These are phyloP conservation scores for Boletellus ananas DNA, from an alignment of 768 basidiomycete genomes.

Conservation along the genomic window DNA sequence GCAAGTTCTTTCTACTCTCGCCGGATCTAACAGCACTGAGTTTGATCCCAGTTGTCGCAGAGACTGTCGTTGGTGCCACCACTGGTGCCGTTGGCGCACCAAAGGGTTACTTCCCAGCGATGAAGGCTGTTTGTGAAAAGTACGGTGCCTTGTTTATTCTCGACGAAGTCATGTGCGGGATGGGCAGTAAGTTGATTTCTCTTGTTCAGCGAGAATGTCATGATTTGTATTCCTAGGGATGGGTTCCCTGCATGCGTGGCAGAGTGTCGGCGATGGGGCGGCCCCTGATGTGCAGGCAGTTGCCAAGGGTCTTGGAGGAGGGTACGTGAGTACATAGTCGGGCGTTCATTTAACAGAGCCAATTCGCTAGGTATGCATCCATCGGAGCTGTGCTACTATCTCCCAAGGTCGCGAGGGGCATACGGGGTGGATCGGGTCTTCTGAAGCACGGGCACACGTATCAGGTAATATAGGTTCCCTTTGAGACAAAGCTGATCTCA, in stretches of 20 bases:
- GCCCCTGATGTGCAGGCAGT: conserved; percentile 84
- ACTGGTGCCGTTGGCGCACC: conserved; percentile 74
- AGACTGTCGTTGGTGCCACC: conserved; percentile 85
- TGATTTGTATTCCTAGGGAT: conserved; percentile 48
- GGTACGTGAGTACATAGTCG: conserved; percentile 42
- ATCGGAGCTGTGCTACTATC: conserved; percentile 82
- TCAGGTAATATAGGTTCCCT: conserved; percentile 42
- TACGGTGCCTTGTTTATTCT: conserved; percentile 72
- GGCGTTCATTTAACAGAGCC: conserved; percentile 4
- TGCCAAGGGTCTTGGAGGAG: conserved; percentile 88
- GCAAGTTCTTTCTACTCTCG: conserved; percentile 38
- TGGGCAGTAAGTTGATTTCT: conserved; percentile 63
- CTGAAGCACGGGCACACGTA: conserved; percentile 88
- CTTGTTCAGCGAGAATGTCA: background rate
- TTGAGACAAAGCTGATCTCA: conserved; percentile 1
- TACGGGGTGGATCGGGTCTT: conserved; percentile 63
- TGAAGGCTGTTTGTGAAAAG: conserved; percentile 79
- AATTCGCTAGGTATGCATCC: conserved; percentile 57
- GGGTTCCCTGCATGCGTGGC: conserved; percentile 85
- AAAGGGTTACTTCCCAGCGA: conserved; percentile 81
- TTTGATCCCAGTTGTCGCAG: conserved; percentile 59
- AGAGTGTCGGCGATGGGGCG: conserved; percentile 73
- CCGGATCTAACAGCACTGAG: background rate
- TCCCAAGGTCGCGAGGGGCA: conserved; percentile 63
- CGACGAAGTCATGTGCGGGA: conserved; percentile 91